Conservation (phyloP, 1,139 yeast species). For the Taphrina deformans region DNA sequence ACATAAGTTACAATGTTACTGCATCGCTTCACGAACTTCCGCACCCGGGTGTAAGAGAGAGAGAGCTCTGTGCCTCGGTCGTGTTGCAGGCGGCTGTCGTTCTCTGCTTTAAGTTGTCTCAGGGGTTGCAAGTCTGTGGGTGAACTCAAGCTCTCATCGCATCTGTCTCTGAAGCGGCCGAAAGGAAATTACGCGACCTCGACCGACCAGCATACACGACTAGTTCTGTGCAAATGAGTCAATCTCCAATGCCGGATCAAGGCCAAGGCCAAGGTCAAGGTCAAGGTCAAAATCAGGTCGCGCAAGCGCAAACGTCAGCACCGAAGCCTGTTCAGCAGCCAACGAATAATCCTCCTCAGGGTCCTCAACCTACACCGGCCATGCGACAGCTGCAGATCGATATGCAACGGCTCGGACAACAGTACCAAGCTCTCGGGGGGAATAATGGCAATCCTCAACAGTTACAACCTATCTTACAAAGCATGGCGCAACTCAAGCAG, state of each 20-base stretch:
- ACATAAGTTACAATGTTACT: too few species aligned
- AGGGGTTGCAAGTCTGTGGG: too few species aligned
- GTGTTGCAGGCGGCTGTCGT: neutral
- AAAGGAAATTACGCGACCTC: neutral
- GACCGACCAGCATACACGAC: too few species aligned
- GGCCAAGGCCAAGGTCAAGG: neutral
- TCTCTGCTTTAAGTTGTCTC: too few species aligned
- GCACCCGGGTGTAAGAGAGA: neutral
- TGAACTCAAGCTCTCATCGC: too few species aligned
- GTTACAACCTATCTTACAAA: conserved; percentile 4
- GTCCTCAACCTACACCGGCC: conserved; percentile 29
- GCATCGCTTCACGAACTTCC: too few species aligned
- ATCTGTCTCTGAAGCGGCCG: neutral
- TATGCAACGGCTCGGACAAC: conserved; percentile 22
- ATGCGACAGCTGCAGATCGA: conserved; percentile 22
- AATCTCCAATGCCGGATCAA: conserved; percentile 16
- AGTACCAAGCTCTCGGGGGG: conserved; percentile 21
- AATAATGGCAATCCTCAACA: conserved; percentile 17
- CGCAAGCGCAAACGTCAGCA: neutral
- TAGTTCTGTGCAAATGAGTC: conserved; percentile 17
- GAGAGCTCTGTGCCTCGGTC: neutral
- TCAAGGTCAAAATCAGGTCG: too few species aligned
- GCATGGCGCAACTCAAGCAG: conserved; percentile 25
- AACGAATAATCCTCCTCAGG: neutral
- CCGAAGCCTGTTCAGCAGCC: conserved; percentile 7